phyloP scores from a whole-genome alignment of 2,329 filamentous ascomycete genomes.

The Emmonsia crescens region DNA sequence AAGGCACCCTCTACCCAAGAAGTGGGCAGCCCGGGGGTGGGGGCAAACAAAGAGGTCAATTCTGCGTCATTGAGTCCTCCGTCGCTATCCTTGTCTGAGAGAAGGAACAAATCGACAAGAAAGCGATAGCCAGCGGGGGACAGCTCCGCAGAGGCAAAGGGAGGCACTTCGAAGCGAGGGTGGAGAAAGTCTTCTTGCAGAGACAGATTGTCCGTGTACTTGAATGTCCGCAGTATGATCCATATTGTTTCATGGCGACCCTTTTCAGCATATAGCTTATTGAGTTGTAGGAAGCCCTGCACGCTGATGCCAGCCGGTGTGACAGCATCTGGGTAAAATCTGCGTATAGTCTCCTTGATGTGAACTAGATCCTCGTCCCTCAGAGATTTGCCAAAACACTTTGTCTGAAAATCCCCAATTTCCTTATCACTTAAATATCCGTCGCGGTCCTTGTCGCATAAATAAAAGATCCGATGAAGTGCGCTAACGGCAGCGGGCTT shows the following conservation, averaged over 20 bases:
- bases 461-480: constrained; percentile 81
- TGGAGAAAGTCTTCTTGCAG: constrained; percentile 84
- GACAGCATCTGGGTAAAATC: constrained; percentile 52
- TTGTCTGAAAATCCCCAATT: constrained; percentile 79
- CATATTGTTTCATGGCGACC: constrained; percentile 96
- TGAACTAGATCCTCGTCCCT: constrained; percentile 72
- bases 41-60: constrained; percentile 75
- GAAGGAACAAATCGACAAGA: constrained; percentile 89
- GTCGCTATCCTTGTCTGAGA: constrained; percentile 96
- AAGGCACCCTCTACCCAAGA: constrained; percentile 87
- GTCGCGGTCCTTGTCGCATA: constrained; percentile 94
- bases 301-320: constrained; percentile 65
- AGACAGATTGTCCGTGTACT: constrained; percentile 91
- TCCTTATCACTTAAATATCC: constrained; percentile 83
- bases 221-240: constrained; percentile 89
- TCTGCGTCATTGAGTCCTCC: constrained; percentile 83
- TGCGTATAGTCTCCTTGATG: constrained; percentile 78
- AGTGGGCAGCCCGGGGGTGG: constrained; percentile 75
- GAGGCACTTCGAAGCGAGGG: constrained; percentile 87
- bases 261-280: constrained; percentile 94
- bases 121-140: constrained; percentile 93
- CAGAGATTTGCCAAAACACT: constrained; percentile 83
- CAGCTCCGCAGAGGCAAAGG: constrained; percentile 83
- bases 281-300: constrained; percentile 75
- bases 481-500: constrained; percentile 86